Evolutionary conservation across 805 yeast species (phyloP), one percentile per base, ranked within the genome.

Genomic region (Starmerella stellata): DNA sequence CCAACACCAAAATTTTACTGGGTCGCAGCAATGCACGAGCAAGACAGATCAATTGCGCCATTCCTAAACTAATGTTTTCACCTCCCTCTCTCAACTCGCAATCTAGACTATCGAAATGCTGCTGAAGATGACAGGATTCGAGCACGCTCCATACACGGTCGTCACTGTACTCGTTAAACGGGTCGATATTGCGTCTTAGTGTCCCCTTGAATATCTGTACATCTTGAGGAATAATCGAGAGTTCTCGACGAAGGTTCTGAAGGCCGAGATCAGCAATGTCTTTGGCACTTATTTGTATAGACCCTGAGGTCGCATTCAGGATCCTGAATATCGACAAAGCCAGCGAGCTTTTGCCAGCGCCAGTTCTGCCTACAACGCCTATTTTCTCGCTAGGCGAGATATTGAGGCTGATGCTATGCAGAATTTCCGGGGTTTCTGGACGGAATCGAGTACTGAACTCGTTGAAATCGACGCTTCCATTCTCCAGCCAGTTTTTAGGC

Each of bases 311-410:
- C n/a, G 74, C 53, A 50, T 76, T 83, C 34, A 63, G 29, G 18
- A 59, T 42, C 37, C 73, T 53, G 63, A 85, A 85, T 44, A 85
- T 69, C 3, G 95, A 92, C 20, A 93, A 75, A 40, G 82, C 81
- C 42, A 85, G 78, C 0, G 95, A 82, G 1, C 94, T 80, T 56
- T 85, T 85, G 52, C 95, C 95, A 21, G 95, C 95, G 57, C 95
- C 95, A 0, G 95, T 85, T 58, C 95, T 74, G 30, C 95, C 95
- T 40, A 85, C 94, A 52, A 85, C 75, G 53, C 95, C 95, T 50
- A 85, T 72, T 54, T 85, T 85, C 50, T 73, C 68, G 42, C 67
- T 69, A 19, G 90, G 72, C 38, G 69, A 70, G 30, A 85, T 83
- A 25, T 69, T 67, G 56, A 85, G 78, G 0, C 80, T 60, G 30